Base-by-base conservation (phyloP, 139 green algal species). In the Chlorella sp. region DNA sequence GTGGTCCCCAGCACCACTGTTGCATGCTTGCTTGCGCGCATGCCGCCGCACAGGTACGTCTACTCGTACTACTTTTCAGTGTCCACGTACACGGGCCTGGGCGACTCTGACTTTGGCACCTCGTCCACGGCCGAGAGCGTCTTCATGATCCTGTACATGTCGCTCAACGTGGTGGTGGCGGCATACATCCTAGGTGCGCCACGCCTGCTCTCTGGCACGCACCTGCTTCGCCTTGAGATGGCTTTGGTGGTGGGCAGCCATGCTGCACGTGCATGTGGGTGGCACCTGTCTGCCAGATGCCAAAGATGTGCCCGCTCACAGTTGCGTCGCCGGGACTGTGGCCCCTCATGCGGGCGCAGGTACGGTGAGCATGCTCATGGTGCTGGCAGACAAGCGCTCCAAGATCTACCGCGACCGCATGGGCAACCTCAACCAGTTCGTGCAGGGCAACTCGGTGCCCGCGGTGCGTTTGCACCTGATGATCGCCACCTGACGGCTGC, bases 331-430 rank as follows among this genome's bases (percentile, higher is more conserved):
- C n/a, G n/a, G n/a, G n/a, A n/a, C n/a, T n/a, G n/a, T n/a, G n/a
- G n/a, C n/a, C n/a, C n/a, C n/a, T n/a, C n/a, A n/a, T n/a, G n/a
- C n/a, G n/a, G n/a, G 42, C 59, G 59, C 29, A 73, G 70, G 70
- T 55, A 82, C 77, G 2, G 72, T 82, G 5, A 78, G 72, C 32
- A 75, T 78, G 77, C 68, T 78, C 49, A 69, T 83, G 49, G 77
- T 82, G 22, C 78, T 78, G 70, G 66, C 32, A 24, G 76, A 82
- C 36, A 63, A 82, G 76, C 71, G 66, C 31, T 66, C 30, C 71
- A 82, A 82, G 71, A 14, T 27, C 3, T 77, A 75, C 29, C 51
- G 76, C 29, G 76, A 82, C 34, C 71, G 65, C 3, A 75, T 76
- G 32, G 73, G 14, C 61, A 60, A 49, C 1, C 72, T 82, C 0